Base-by-base conservation (phyloP, 1,139 yeast genomes). In the Sugiyamaella xylanicola region DNA sequence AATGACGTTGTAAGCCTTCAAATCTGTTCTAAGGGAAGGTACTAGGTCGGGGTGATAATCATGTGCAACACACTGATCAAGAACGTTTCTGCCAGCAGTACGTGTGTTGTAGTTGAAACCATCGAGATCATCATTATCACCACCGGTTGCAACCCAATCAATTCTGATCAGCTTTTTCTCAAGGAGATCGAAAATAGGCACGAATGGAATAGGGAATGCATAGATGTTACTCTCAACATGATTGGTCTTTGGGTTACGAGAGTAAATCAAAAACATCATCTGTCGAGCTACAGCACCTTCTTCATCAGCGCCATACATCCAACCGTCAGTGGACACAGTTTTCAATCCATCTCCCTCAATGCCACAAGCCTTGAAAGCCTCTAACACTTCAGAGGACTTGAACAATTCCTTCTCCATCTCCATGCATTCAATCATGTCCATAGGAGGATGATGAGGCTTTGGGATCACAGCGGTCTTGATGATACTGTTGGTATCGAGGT, bases 281-380 rank as follows among this genome's bases (percentile, higher is more conserved):
- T 85, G 77, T 70, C 89, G 79, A 68, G 84, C 84, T 51, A 84
- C 77, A 51, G 86, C 81, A 48, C 91, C 95, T 84, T 90, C 87
- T 84, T 91, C 86, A 69, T 86, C 92, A 43, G 90, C 85, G 64
- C 95, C 96, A 70, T 88, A 88, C 78, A 88, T 88, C 96, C 96
- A 89, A 53, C 95, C 92, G 69, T 89, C 96, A 86, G 87, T 64
- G 86, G 92, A 82, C 68, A 88, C 83, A 17, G 62, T 61, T 53
- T 69, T 63, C 55, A 85, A 74, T 51, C 62, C 61, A 32, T 63
- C 65, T 50, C 70, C 66, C 85, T 90, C 67, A 80, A 79, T 66
- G 77, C 81, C 77, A 80, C 81, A 72, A 82, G 86, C 65, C 50
- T 63, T 60, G 56, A 80, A 68, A 66, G 89, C 80, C 70, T 81